Base-by-base conservation (phyloP, 805 yeast genomes). In the Wickerhamomyces chambardii region DNA sequence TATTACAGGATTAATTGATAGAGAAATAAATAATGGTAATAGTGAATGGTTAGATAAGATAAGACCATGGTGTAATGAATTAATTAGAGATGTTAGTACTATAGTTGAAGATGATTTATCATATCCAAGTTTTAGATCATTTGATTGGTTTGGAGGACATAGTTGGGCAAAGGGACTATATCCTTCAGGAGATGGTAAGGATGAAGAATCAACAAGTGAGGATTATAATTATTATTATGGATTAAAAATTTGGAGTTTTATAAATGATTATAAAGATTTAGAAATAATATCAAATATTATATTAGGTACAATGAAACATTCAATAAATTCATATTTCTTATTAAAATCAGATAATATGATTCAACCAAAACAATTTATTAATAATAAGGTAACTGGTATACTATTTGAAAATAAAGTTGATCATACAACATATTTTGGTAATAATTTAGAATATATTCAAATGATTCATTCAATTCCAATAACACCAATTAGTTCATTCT, bases 391-490 rank as follows among this genome's bases (percentile, higher is more conserved):
- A 7, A 73, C 84, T 10, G 92, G 90, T 25, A 82, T 82, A 17
- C 45, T 75, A 25, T 82, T 79, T 56, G 89, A 82, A 45, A 80
- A 81, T 54, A 81, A 81, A 48, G 51, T 78, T 31, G 87, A 78
- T 46, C 82, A 73, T 50, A 73, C 87, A 0, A 82, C 90, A 0
- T 82, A 78, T 53, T 82, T 82, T 50, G 89, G 89, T 15, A 67
- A 74, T 37, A 75, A 80, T n/a, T 53, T 73, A 6, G 83, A 82
- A 48, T 82, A 76, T 63, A 76, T 82, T 33, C 89, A 82, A 47
- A 84, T 85, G 56, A 82, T 81, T 33, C 89, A 82, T 51, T 82
- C 83, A 67, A 61, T 82, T 25, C 92, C 90, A 15, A 66, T 80
- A 14, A 78, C 85, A 1, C 78, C 86, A 3, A 60, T 76, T 8